Evolutionary conservation across 805 yeast genomes (phyloP), one percentile per base, ranked within the genome.

Genomic region (Kazachstania martiniae): DNA sequence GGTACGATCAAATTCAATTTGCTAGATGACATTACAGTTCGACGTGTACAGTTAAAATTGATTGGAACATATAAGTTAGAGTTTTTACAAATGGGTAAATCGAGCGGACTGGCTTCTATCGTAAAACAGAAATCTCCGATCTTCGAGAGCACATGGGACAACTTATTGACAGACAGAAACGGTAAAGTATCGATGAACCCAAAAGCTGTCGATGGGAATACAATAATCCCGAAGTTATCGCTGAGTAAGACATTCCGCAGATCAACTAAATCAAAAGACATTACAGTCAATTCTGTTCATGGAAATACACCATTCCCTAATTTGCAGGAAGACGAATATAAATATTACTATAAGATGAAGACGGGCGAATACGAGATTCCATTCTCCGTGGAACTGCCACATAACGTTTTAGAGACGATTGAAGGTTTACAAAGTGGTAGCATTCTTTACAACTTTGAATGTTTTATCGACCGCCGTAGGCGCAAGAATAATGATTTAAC

Each of bases 361-460:
- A 70, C 64, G 30, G 96, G 96, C 0, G 80, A 80, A 55, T 85
- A 87, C 51, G 91, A 81, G 48, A 65, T 87, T 36, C 96, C 96
- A 0, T 87, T 89, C 53, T 74, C 75, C 30, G 68, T 85, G 1
- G 63, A 79, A n/a, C 49, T 89, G 8, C 94, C 94, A 0, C 94
- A 94, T 4, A 70, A 73, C 37, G 66, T 80, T 37, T 84, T 89
- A 1, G 96, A 87, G 47, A 79, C 94, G 0, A 72, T 87, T 2
- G 95, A 87, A 53, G 95, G 95, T 1, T 62, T 85, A 31, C 81
- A 82, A 8, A 80, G 87, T 13, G 85, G 85, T 9, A 72, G 83
- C 10, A 63, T 81, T 4, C 61, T 77, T 2, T 86, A 86, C 61
- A 71, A 71, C 40, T 58, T 89, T 40, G 80, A 79, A 40, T 64